phyloP scores from a whole-genome alignment of 2,329 filamentous ascomycete genomes.

The Lecanoromycetidae sp. region DNA sequence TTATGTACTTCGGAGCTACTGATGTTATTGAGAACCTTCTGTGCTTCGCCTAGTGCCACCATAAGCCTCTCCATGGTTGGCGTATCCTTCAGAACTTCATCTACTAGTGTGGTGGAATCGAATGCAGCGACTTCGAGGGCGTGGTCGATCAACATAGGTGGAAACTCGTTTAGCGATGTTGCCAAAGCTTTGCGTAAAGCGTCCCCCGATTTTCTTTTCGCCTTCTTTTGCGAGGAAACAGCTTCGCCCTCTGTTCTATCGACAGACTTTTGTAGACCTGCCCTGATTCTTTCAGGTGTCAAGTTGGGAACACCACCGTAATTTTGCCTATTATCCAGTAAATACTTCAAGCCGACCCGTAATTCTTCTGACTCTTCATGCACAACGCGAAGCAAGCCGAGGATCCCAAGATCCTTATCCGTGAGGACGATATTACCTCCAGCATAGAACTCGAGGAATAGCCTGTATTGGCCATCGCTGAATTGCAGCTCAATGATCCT shows the following conservation, averaged over 20 bases:
- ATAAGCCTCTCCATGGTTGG: conserved; percentile 54
- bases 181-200: conserved; percentile 69
- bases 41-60: conserved; percentile 55
- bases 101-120: conserved; percentile 54
- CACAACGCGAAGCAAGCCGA: conserved; percentile 70
- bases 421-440: conserved; percentile 91
- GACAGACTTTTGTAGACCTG: conserved; percentile 55
- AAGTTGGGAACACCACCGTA: conserved; percentile 61
- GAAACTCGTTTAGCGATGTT: conserved; percentile 74
- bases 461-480: conserved; percentile 63
- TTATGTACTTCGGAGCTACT: conserved; percentile 53
- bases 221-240: conserved; percentile 48
- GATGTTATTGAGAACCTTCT: conserved; percentile 56
- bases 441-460: conserved; percentile 94
- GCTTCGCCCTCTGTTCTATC: conserved; percentile 40
- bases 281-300: conserved; percentile 58
- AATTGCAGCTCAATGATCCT: conserved; percentile 86
- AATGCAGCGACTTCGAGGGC: conserved; percentile 59
- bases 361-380: conserved; percentile 75
- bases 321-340: conserved; percentile 72
- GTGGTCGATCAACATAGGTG: conserved; percentile 80
- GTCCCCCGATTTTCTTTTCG: conserved; percentile 62
- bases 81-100: conserved; percentile 58
- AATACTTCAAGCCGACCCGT: conserved; percentile 64
- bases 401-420: conserved; percentile 67